Evolutionary conservation across 2,329 filamentous ascomycete species (phyloP), one percentile per base, ranked within the genome.

Genomic region (Cladosporium velox): DNA sequence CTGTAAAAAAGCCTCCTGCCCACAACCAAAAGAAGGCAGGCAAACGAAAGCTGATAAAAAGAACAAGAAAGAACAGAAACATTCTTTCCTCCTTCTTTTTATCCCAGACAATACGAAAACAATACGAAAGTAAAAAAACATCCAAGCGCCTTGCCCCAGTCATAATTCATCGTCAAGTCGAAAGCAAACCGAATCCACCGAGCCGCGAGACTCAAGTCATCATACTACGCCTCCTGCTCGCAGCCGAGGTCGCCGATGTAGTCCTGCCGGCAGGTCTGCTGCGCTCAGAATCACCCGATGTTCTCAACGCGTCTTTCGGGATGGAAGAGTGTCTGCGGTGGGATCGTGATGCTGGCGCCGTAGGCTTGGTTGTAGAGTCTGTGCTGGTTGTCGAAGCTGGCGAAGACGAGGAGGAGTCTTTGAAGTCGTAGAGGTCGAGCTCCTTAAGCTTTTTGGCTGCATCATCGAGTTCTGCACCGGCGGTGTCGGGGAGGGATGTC

Each of bases 161-260:
- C 41, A 18, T 38, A 41, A 34, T 58, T 35, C 32, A n/a, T 26
- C 18, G 7, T 44, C 30, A 38, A 34, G 18, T 47, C 35, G 24
- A 57, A 26, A 11, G 8, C 34, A 35, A 35, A 35, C 34, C 11
- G 24, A 14, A 15, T 3, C 10, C 12, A 35, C 4, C 34, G 3
- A 47, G 41, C 41, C 41, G n/a, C 41, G 41, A 54, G 41, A 32
- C 63, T 70, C n/a, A 76, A 32, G 76, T 59, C 72, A 77, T 73
- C 75, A 76, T 77, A 67, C 75, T 77, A 67, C 73, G 68, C 67
- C 76, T 65, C 64, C 75, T 67, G 62, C 76, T 81, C 18, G 76
- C 52, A 21, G 52, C 77, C 35, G 70, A 75, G 52, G 67, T 66
- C 15, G 77, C 77, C 12, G 60, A 70, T 77, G 26, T 57, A 64